These are phyloP conservation scores for Coprinopsis strossmayeri DNA, from an alignment of 768 basidiomycete species.

Conservation along the genomic window DNA sequence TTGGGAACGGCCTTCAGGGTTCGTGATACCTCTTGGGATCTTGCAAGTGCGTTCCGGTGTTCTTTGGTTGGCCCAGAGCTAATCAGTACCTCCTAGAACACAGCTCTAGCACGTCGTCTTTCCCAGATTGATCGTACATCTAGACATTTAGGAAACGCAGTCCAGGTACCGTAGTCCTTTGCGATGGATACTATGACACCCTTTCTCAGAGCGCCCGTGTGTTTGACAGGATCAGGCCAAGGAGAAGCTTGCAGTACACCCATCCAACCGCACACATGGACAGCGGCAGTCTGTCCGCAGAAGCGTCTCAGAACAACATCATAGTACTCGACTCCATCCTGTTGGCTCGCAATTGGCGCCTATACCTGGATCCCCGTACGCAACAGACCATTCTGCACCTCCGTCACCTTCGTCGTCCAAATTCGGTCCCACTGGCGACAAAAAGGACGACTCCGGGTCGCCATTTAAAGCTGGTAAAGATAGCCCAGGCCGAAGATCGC, in stretches of 20 bases:
- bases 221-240: conserved; percentile 2
- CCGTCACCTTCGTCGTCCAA: conserved; percentile 44
- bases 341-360: conserved; percentile 46
- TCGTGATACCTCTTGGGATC: conserved; percentile 86
- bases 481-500: conserved; percentile 25
- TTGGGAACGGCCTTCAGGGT: conserved; percentile 86
- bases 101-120: conserved; percentile 62
- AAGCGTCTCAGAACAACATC: conserved; percentile 19
- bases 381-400: conserved; percentile 54
- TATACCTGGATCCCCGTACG: conserved; percentile 64
- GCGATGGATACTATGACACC: not conserved
- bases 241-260: conserved; percentile 6
- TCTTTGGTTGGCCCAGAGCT: conserved; percentile 1
- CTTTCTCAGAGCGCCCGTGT: conserved; percentile 2
- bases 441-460: conserved; percentile 16
- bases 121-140: conserved; percentile 33
- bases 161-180: not conserved
- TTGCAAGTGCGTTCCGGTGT: conserved; percentile 55
- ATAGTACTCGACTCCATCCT: conserved; percentile 25
- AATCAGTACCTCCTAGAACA: conserved; percentile 40
- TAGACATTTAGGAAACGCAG: not conserved
- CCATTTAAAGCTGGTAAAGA: conserved; percentile 25
- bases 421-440: conserved; percentile 14
- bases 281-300: conserved; percentile 19
- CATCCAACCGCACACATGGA: conserved; percentile 9